phyloP scores from a whole-genome alignment of 495 filamentous ascomycete species.

The Trichoderma asperelloides region DNA sequence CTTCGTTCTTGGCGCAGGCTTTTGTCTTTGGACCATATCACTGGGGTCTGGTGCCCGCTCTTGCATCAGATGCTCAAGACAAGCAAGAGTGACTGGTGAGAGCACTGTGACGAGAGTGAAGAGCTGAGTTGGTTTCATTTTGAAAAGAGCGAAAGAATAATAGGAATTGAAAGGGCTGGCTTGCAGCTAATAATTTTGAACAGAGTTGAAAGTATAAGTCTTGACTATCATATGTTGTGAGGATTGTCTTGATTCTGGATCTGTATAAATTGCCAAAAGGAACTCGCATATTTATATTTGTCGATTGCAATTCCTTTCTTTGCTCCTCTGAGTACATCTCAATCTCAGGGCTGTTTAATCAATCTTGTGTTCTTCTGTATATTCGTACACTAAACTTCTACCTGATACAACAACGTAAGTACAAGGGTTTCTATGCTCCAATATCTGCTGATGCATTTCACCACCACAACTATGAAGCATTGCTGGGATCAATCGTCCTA shows the following conservation, averaged over 20 bases:
- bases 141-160: neutral
- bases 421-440: neutral
- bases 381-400: neutral
- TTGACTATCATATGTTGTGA: neutral
- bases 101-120: neutral
- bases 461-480: neutral
- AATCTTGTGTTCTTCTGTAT: neutral
- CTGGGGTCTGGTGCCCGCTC: neutral
- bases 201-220: too few relatives aligned
- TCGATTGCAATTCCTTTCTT: neutral
- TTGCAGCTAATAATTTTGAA: neutral
- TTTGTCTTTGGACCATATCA: conserved; percentile 8
- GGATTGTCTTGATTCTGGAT: neutral
- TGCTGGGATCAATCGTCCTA: neutral
- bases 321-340: neutral
- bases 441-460: neutral
- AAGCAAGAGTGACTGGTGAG: neutral
- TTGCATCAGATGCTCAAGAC: conserved; percentile 8
- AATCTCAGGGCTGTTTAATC: neutral
- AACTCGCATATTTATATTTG: neutral
- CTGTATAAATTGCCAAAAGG: neutral
- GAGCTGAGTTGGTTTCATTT: neutral
- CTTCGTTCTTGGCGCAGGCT: conserved; percentile 12
- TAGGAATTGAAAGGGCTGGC: neutral
- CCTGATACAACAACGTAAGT: neutral